Base-by-base conservation (phyloP, 2,329 filamentous ascomycete genomes). In the Graphium sp. region DNA sequence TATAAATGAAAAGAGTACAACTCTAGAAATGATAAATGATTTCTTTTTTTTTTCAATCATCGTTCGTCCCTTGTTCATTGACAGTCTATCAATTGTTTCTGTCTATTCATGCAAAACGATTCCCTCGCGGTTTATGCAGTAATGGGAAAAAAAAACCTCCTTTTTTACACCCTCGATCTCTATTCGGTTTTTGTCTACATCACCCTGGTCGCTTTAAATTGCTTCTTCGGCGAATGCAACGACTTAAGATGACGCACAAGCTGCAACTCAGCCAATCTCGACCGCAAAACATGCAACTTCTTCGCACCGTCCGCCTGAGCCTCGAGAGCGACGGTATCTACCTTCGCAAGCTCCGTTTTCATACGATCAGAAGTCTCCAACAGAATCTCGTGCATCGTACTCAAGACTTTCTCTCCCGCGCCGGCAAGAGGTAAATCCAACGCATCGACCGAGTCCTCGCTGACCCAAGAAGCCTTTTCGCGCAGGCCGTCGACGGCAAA, bases 371-470 rank as follows among this genome's bases (percentile, higher is more conserved):
- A 63, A 32, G 83, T 80, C 39, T 66, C 69, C 35, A 61, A 59
- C 24, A 98, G 58, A 22, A 95, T 73, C 40, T 75, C 71, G 46
- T 94, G 82, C 87, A 98, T 95, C 45, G 78, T 89, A 7, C 80
- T 83, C 16, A 95, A 56, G 5, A 93, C 87, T 56, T 79, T 89
- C 53, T 89, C 80, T 2, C 75, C 72, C 0, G 89, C 84, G 36
- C 65, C 70, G 1, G 85, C 85, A 8, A 98, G 66, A 4, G 89
- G 89, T 28, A 95, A 55, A 5, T 89, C 73, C 8, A 63, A 58
- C 2, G 78, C 61, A 1, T 53, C 41, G 0, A 93, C 75, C 8
- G 61, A 58, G 44, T 95, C 84, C 0, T 66, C 67, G 35, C 76
- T 83, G 26, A 79, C 56, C 89, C 89, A 98, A 35, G 72, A 72